These are phyloP conservation scores for Globisporangium nagaii DNA, from an alignment of 352 stramenopile genomes.

Conservation along the genomic window DNA sequence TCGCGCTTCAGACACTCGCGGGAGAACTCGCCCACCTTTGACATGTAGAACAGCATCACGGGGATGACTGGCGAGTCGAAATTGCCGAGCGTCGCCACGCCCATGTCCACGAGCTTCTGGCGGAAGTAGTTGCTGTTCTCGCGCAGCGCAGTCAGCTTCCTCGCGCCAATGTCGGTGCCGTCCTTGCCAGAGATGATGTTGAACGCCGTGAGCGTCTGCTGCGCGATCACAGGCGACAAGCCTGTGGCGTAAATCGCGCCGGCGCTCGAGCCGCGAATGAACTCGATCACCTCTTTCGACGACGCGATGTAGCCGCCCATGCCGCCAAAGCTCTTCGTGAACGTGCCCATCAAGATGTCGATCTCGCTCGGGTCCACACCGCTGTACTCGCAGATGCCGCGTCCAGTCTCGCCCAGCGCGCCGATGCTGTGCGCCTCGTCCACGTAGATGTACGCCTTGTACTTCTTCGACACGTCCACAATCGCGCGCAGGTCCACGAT, in stretches of 20 bases:
- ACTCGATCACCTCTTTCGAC: conserved; percentile 15
- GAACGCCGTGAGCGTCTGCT: conserved; percentile 66
- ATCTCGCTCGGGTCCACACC: conserved; percentile 93
- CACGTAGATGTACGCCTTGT: conserved; percentile 93
- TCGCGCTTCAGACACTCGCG: conserved; percentile 83
- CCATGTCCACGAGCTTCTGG: conserved; percentile 92
- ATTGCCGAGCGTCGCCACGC: conserved; percentile 88
- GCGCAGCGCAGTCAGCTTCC: conserved; percentile 90
- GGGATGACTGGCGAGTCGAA: conserved; percentile 98
- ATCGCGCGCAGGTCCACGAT: conserved; percentile 89
- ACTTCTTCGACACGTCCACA: conserved; percentile 88
- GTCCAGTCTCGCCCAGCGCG: conserved; percentile 86
- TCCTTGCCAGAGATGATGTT: conserved; percentile 96
- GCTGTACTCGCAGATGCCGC: conserved; percentile 89
- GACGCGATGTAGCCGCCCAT: conserved; percentile 93
- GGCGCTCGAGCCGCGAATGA: conserved; percentile 27
- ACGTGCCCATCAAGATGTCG: conserved; percentile 97
- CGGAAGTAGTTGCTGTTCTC: conserved; percentile 99
- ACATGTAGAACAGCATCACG: conserved; percentile 83
- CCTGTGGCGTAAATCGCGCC: conserved; percentile 1
- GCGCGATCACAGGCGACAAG: conserved; percentile 29
- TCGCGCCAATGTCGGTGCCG: conserved; percentile 85
- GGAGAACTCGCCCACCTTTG: conserved; percentile 91
- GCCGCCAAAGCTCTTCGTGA: conserved; percentile 95
- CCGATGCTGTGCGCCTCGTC: conserved; percentile 95